Evolutionary conservation across 2,329 filamentous ascomycete species (phyloP).

Genomic region (Chrysoporthe puriensis): DNA sequence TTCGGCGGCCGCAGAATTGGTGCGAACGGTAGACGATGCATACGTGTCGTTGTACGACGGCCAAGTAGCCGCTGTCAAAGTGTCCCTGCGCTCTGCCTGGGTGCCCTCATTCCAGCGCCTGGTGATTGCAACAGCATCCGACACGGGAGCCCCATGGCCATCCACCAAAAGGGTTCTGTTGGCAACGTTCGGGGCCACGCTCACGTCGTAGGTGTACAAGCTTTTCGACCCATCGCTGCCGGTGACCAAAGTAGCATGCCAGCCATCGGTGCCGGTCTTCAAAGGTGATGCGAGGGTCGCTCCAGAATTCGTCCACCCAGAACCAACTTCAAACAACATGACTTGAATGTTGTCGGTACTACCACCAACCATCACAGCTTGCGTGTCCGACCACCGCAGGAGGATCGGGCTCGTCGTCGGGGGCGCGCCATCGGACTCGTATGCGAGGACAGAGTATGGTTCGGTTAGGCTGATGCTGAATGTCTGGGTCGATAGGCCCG

Average conservation of each 20-base stretch:
- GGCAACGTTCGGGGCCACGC: slow-evolving; percentile 73
- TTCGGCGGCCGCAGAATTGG: slow-evolving; percentile 73
- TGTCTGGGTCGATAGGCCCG: slow-evolving; percentile 68
- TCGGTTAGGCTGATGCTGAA: slow-evolving; percentile 71
- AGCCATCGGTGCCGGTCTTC: slow-evolving; percentile 56
- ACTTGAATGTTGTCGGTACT: slow-evolving; percentile 66
- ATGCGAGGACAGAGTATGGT: slow-evolving; percentile 67
- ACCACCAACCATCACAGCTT: slow-evolving; percentile 77
- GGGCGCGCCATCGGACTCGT: slow-evolving; percentile 57
- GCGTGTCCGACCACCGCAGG: slow-evolving; percentile 71
- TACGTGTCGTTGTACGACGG: slow-evolving; percentile 77
- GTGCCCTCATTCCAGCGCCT: slow-evolving; percentile 27
- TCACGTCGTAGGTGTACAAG: slow-evolving; percentile 78
- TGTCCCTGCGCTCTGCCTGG: slow-evolving; percentile 37
- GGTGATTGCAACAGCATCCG: slow-evolving; percentile 48
- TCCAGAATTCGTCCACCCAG: slow-evolving; percentile 70
- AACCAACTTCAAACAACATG: slow-evolving; percentile 69
- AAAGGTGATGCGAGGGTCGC: slow-evolving; percentile 65
- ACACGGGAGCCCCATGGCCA: slow-evolving; percentile 58
- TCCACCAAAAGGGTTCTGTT: slow-evolving; percentile 69
- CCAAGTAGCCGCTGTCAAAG: slow-evolving; percentile 66
- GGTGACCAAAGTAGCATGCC: slow-evolving; percentile 67
- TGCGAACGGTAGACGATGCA: slow-evolving; percentile 67
- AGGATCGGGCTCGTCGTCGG: slow-evolving; percentile 72
- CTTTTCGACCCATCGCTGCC: slow-evolving; percentile 78